A percentile compares a stretch with the other conserved stretches of the same genome.
phyloP scores from a whole-genome alignment of 2,329 filamentous ascomycete genomes.

The Domatiomyces globalis region DNA sequence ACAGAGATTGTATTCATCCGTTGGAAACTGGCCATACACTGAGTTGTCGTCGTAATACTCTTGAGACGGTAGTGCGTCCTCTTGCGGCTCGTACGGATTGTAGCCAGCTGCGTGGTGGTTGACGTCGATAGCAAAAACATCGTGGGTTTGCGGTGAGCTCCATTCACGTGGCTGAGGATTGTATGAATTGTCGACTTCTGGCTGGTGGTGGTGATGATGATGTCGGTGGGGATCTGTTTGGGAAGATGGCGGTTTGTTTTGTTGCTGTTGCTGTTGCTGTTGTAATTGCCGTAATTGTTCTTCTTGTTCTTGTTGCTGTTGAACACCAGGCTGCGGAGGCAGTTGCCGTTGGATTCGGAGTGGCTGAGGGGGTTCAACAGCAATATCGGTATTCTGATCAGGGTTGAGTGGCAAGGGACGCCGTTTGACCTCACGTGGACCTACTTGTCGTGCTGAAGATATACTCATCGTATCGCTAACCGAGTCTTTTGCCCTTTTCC shows the following conservation, averaged over 20 bases:
- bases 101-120: not conserved
- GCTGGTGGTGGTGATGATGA: not conserved
- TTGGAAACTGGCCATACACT: not conserved
- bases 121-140: not conserved
- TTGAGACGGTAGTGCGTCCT: not conserved
- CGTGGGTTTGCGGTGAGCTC: not conserved
- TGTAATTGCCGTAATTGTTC: not conserved
- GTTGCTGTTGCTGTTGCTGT: conserved; percentile 18
- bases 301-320: not conserved
- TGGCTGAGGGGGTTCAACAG: not conserved
- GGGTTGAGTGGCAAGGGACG: conserved; percentile 73
- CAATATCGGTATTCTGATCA: not conserved
- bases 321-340: not conserved
- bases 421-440: conserved; percentile 52
- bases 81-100: not conserved
- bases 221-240: conserved; percentile 34
- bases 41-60: not conserved
- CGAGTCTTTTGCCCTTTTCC: conserved; percentile 25
- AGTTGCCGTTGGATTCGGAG: not conserved
- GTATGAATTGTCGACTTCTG: conserved; percentile 39
- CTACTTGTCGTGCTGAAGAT: conserved; percentile 38
- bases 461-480: conserved; percentile 16
- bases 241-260: conserved; percentile 37
- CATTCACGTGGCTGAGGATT: conserved; percentile 35
- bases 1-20: not conserved